Evolutionary conservation across 192 early-diverging fungal genomes (phyloP), one percentile per base, ranked within the genome.

Genomic region (Linnemannia zychae): DNA sequence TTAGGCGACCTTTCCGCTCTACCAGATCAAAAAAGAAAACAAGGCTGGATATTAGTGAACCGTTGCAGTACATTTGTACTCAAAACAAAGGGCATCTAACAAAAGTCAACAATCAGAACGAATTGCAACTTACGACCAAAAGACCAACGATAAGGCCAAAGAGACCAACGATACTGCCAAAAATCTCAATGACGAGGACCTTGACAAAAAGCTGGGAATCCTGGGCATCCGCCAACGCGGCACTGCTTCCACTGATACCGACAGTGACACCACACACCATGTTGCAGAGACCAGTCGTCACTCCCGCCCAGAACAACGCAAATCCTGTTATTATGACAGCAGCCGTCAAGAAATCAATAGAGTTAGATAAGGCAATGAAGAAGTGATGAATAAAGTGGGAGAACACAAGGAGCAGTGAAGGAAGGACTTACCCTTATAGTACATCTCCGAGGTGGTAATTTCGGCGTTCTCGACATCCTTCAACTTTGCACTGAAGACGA

Each of bases 121-220:
- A 63, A 4, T 18, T 18, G 16, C 12, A 17, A 75, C 88, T 80
- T 88, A 93, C 92, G 87, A 96, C 93, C 65, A 99, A 80, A 37
- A 99, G 90, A 2, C 97, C 98, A 46, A 98, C 95, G 81, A 99
- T 99, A 40, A 99, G 91, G 2, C 98, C 98, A 91, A 99, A 99
- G 31, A 99, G 91, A 40, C 98, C 98, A 72, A 99, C 92, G 63
- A 99, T 95, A 70, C 93, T 95, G 22, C 97, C 98, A 87, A 99
- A 98, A 84, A 99, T 99, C 81, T 98, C 98, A 71, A 99, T 95
- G 63, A 99, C 96, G 47, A 99, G 89, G 34, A 99, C 96, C 86
- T 99, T 99, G 79, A 99, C 98, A 91, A 99, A 99, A 66, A 99
- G 89, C 80, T 94, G 91, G 46, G 94, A 90, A 89, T 99, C 97